Evolutionary conservation across 2,329 filamentous ascomycete genomes (phyloP).

Genomic region (Mycogone perniciosa): DNA sequence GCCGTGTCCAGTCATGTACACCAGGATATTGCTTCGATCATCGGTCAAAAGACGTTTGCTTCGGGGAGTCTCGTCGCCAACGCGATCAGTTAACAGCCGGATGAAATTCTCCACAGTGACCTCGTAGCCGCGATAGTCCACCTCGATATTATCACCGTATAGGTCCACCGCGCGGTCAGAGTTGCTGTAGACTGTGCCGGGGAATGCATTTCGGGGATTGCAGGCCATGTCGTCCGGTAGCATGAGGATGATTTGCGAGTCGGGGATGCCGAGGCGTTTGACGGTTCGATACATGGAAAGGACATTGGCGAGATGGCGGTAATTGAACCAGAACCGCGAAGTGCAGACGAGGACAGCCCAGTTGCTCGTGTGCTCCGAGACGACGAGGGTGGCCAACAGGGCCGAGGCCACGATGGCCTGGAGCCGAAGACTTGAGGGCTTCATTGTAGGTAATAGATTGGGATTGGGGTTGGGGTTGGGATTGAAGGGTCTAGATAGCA

Average conservation of each 20-base stretch:
- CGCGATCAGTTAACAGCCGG: constrained; percentile 84
- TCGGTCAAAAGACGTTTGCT: constrained; percentile 93
- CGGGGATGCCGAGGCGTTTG: constrained; percentile 93
- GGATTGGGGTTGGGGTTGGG: neutral
- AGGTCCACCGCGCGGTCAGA: constrained; percentile 91
- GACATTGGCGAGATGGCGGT: constrained; percentile 95
- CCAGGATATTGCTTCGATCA: constrained; percentile 90
- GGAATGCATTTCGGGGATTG: constrained; percentile 96
- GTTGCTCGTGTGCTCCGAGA: constrained; percentile 87
- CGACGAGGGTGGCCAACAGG: constrained; percentile 40
- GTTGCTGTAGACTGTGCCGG: constrained; percentile 97
- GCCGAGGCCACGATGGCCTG: constrained; percentile 43
- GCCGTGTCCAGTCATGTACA: constrained; percentile 98
- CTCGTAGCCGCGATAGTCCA: constrained; percentile 96
- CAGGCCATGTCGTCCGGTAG: constrained; percentile 99
- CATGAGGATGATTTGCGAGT: constrained; percentile 99
- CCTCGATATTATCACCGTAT: constrained; percentile 98
- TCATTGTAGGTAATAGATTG: constrained; percentile 38
- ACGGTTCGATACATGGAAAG: constrained; percentile 96
- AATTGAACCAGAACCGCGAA: constrained; percentile 99
- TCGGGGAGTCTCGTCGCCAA: constrained; percentile 88
- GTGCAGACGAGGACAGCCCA: constrained; percentile 99
- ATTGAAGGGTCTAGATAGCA: neutral
- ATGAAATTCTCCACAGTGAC: constrained; percentile 99
- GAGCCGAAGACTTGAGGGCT: constrained; percentile 39